These are phyloP conservation scores for Beta lomatogona DNA, from an alignment of 179 eudicot species.

Conservation along the genomic window DNA sequence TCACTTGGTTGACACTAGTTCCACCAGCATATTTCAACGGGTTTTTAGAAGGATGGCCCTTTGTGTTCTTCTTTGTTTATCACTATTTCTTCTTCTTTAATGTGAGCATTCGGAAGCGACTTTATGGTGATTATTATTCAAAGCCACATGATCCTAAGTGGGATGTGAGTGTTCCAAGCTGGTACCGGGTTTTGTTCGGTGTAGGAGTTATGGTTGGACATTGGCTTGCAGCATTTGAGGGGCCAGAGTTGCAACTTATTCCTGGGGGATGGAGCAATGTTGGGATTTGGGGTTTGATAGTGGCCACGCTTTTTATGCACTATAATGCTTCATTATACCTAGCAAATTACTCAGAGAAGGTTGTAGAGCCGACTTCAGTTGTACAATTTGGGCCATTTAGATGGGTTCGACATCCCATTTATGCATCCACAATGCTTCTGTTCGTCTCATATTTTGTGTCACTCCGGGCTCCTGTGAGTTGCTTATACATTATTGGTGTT, in stretches of 20 bases:
- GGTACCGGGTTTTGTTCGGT: constrained; percentile 50
- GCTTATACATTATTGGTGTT: constrained; percentile 52
- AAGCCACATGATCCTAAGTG: constrained; percentile 79
- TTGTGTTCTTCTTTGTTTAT: constrained; percentile 77
- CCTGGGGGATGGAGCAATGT: constrained; percentile 82
- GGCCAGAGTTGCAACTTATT: constrained; percentile 71
- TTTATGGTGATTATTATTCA: constrained; percentile 65
- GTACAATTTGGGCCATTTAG: constrained; percentile 86
- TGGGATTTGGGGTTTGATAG: constrained; percentile 66
- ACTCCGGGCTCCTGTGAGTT: constrained; percentile 72
- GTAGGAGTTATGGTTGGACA: constrained; percentile 63
- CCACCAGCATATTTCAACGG: constrained; percentile 91
- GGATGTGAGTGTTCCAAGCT: constrained; percentile 60
- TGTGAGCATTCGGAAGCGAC: constrained; percentile 67
- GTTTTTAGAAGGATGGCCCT: constrained; percentile 88
- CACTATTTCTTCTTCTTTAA: constrained; percentile 85
- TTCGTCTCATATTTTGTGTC: constrained; percentile 66
- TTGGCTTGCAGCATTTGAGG: constrained; percentile 92
- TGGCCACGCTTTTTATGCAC: constrained; percentile 63
- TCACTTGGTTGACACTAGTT: constrained; percentile 82
- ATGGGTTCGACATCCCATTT: constrained; percentile 88
- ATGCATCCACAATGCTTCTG: constrained; percentile 83
- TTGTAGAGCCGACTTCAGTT: constrained; percentile 78
- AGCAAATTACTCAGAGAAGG: constrained; percentile 80
- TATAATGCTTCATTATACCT: constrained; percentile 69